Conservation (phyloP, 306 rosid genomes). For the Medicago ruthenica region DNA sequence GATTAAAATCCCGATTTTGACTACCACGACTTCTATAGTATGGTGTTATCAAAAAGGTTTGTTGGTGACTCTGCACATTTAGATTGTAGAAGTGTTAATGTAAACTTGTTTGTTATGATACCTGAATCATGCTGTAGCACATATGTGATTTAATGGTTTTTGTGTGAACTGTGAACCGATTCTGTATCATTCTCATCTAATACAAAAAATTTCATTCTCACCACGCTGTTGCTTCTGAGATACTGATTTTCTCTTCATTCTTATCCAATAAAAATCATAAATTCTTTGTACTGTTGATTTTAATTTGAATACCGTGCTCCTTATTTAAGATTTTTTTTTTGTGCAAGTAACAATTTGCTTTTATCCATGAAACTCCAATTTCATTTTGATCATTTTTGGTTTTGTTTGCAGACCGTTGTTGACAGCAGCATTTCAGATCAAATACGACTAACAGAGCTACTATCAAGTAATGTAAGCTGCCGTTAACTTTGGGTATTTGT, state of each 20-base stretch:
- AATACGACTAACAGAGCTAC: conserved; percentile 80
- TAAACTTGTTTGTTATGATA: conserved; percentile 1
- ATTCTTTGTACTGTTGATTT: conserved; percentile 18
- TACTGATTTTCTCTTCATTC: conserved; percentile 14
- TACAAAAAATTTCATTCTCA: background rate
- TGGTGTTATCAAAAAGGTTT: background rate
- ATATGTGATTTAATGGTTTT: background rate
- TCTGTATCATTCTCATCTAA: background rate
- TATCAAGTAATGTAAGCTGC: conserved; percentile 83
- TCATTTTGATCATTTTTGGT: conserved; percentile 29
- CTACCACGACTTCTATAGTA: background rate
- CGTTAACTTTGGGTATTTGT: conserved; percentile 39
- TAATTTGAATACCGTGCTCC: conserved; percentile 20
- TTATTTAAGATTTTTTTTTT: background rate
- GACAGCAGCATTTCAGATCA: conserved; percentile 93
- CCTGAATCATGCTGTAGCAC: background rate
- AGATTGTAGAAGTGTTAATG: conserved; percentile 1
- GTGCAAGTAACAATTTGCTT: background rate
- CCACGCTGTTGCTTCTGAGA: background rate
- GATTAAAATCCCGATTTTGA: background rate
- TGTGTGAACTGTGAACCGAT: background rate
- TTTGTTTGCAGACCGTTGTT: conserved; percentile 71
- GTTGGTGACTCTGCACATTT: background rate
- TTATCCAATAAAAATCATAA: conserved; percentile 1
- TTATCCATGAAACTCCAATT: conserved; percentile 10